phyloP scores from a whole-genome alignment of 441 rosid species.

The Gossypium schwendimanii region DNA sequence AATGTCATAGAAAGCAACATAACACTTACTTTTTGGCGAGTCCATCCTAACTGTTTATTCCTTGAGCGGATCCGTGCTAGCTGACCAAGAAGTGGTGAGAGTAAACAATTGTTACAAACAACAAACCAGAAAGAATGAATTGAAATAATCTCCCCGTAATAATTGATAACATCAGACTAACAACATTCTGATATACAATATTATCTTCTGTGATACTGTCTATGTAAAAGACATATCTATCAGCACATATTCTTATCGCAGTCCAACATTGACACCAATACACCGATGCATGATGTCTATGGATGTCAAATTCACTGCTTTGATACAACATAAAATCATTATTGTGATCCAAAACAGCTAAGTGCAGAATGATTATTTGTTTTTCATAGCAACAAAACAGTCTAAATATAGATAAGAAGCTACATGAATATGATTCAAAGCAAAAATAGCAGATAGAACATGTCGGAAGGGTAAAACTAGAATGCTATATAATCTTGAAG shows the following conservation, averaged over 20 bases:
- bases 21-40: slow-evolving; percentile 57
- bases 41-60: slow-evolving; percentile 51
- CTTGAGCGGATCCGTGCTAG: slow-evolving; percentile 43
- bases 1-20: neutral
- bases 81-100: slow-evolving; percentile 22
- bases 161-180: neutral
- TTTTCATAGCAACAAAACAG: neutral
- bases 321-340: neutral
- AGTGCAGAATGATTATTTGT: neutral
- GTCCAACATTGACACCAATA: neutral
- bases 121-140: neutral
- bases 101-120: slow-evolving; percentile 4
- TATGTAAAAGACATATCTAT: neutral
- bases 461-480: neutral
- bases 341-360: neutral
- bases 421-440: neutral
- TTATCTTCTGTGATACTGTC: neutral
- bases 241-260: neutral
- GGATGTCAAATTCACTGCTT: neutral
- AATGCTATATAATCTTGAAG: neutral
- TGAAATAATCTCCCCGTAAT: neutral
- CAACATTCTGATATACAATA: neutral
- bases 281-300: neutral
- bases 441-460: neutral
- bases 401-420: neutral